Percentiles rank a stretch among this genome's conserved stretches.
These are phyloP conservation scores for Mucor piriformis DNA, from an alignment of 371 early-diverging fungal genomes.

Conservation along the genomic window DNA sequence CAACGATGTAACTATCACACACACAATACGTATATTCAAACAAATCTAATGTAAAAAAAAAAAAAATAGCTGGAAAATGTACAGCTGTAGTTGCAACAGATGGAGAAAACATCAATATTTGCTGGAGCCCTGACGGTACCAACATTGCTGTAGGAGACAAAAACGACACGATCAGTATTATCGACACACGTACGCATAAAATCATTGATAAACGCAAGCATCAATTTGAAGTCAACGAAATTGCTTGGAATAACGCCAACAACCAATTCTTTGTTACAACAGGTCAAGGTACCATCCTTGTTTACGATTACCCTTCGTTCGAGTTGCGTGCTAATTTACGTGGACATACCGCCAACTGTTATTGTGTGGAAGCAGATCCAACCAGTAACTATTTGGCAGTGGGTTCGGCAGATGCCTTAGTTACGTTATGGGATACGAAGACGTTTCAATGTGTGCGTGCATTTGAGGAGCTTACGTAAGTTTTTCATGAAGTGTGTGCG, in stretches of 20 bases:
- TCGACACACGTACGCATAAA: constrained; percentile 69
- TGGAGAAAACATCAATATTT: constrained; percentile 87
- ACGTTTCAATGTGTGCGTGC: constrained; percentile 67
- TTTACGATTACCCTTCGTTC: constrained; percentile 67
- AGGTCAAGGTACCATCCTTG: constrained; percentile 74
- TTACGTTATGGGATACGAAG: constrained; percentile 77
- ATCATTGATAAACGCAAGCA: constrained; percentile 59
- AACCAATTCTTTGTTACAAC: constrained; percentile 80
- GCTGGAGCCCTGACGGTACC: constrained; percentile 83
- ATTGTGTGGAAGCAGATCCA: constrained; percentile 84
- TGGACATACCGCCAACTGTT: constrained; percentile 84
- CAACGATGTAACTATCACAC: constrained; percentile 62
- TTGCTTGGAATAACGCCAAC: constrained; percentile 80
- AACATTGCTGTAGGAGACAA: constrained; percentile 85
- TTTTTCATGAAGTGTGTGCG: background rate
- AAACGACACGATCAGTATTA: constrained; percentile 77
- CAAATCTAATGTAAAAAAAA: background rate
- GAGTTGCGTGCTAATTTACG: constrained; percentile 60
- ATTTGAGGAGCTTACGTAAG: constrained; percentile 72
- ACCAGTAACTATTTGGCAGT: constrained; percentile 76
- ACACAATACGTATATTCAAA: constrained; percentile 3
- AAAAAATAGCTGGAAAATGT: constrained; percentile 59
- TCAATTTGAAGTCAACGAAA: constrained; percentile 76
- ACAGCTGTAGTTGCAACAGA: constrained; percentile 67
- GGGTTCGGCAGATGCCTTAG: constrained; percentile 78